Evolutionary conservation across 83 land plant species (phyloP), one percentile per base, ranked within the genome.

Genomic region (Picea abies): DNA sequence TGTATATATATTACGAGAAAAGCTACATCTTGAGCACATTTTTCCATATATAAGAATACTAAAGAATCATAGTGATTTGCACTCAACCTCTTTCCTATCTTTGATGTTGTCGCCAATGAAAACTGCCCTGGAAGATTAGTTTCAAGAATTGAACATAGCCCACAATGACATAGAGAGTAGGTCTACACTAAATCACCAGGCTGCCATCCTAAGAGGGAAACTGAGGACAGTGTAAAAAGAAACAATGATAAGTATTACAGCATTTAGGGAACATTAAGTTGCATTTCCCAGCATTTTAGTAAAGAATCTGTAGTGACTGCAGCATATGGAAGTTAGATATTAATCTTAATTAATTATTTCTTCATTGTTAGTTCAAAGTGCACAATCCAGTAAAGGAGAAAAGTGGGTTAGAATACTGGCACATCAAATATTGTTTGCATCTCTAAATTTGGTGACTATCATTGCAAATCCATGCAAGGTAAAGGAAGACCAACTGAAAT

Each of bases 331-430:
- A n/a, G 12, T 22, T 44, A 7, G 47, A 22, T 22, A 52, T 10
- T 20, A 12, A 41, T 73, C 58, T 23, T 73, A 47, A 73, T 73
- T 58, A 94, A 89, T 82, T 94, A 95, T 71, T 89, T 87, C 88
- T 90, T 91, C 95, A 94, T 94, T 64, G 97, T 94, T 11, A 91
- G 86, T 14, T 85, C 85, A 64, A 94, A 92, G 37, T 92, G 90
- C 37, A 94, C 88, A 70, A 94, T 41, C 97, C 95, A 94, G 84
- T 94, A 94, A 73, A 92, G 80, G 58, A 94, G 85, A 10, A 94
- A 86, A 60, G 92, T 94, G 4, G 97, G 97, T 95, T 95, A 94
- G 79, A 94, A 94, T 11, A 94, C 97, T 58, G 97, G 97, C 52
- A 94, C 91, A 85, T 94, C 97, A 82, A 94, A 92, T 60, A 85